Evolutionary conservation across 2,329 filamentous ascomycete genomes (phyloP).

Genomic region (Leptographium wingfieldii): DNA sequence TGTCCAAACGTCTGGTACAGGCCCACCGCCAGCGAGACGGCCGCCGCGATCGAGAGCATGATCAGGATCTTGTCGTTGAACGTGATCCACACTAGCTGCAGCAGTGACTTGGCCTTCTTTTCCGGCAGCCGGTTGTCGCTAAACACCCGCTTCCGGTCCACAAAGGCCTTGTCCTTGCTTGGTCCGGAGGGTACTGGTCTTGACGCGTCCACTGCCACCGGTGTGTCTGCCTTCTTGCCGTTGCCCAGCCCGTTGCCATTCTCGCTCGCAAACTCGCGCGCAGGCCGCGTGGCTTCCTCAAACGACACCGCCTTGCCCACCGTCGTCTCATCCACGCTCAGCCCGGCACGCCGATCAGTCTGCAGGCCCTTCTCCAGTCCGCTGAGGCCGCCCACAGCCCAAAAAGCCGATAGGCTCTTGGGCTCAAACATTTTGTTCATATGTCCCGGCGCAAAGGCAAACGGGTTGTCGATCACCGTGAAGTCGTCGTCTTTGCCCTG

Average conservation of each 20-base stretch:
- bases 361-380: constrained; percentile 72
- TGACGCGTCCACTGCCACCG: constrained; percentile 5
- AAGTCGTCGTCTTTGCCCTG: constrained; percentile 67
- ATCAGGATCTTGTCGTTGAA: constrained; percentile 76
- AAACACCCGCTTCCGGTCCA: constrained; percentile 58
- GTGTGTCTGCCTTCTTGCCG: constrained; percentile 18
- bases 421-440: constrained; percentile 82
- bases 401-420: constrained; percentile 73
- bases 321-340: constrained; percentile 62
- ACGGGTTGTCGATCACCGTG: constrained; percentile 63
- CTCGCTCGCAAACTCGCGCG: constrained; percentile 2
- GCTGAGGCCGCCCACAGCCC: constrained; percentile 61
- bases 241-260: constrained; percentile 2
- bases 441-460: constrained; percentile 74
- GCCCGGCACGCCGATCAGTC: constrained; percentile 56
- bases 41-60: constrained; percentile 55
- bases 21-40: constrained; percentile 61
- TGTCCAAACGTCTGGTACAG: constrained; percentile 62
- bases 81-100: constrained; percentile 68
- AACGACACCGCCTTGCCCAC: constrained; percentile 58
- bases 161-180: constrained; percentile 23
- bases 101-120: constrained; percentile 60
- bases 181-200: background rate
- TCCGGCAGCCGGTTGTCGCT: constrained; percentile 60
- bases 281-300: constrained; percentile 45